A percentile compares a stretch with the other conserved stretches of the same genome.
Evolutionary conservation across 2,329 filamentous ascomycete species (phyloP).

Genomic region (Trichothecium sympodiale): DNA sequence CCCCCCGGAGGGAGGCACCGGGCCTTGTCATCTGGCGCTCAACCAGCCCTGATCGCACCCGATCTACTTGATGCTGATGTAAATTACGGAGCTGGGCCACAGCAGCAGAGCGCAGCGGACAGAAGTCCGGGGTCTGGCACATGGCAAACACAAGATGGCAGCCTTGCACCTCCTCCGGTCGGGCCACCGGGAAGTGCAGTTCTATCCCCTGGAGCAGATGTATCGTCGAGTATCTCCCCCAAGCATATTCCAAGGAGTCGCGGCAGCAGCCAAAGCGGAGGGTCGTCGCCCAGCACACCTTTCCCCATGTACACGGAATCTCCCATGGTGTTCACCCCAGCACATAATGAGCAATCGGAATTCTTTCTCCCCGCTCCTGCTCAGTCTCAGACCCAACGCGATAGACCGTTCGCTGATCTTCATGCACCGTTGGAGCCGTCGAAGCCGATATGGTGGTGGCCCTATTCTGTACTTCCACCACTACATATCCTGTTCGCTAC

Average conservation of each 20-base stretch:
- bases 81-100: background rate
- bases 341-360: slow-evolving; percentile 34
- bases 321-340: slow-evolving; percentile 29
- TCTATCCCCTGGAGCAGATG: background rate
- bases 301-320: slow-evolving; percentile 61
- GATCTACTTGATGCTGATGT: slow-evolving; percentile 8
- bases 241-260: slow-evolving; percentile 32
- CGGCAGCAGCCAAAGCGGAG: slow-evolving; percentile 28
- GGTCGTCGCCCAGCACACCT: slow-evolving; percentile 43
- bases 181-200: slow-evolving; percentile 3
- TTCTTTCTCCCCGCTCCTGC: slow-evolving; percentile 35
- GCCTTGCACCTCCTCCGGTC: slow-evolving; percentile 28
- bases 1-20: slow-evolving; percentile 17
- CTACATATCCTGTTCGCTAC: slow-evolving; percentile 61
- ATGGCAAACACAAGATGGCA: slow-evolving; percentile 26
- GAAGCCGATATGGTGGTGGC: slow-evolving; percentile 65
- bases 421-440: slow-evolving; percentile 24
- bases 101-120: slow-evolving; percentile 7
- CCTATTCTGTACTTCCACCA: slow-evolving; percentile 59
- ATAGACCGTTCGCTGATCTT: slow-evolving; percentile 35
- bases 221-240: slow-evolving; percentile 3
- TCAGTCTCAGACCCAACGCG: slow-evolving; percentile 20
- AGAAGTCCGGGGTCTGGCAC: slow-evolving; percentile 16
- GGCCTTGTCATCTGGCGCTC: slow-evolving; percentile 35
- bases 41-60: slow-evolving; percentile 10